Percentiles rank a stretch among this genome's conserved stretches.
phyloP scores from a whole-genome alignment of 1,284 basidiomycete genomes.

The Cutaneotrichosporon sp. region DNA sequence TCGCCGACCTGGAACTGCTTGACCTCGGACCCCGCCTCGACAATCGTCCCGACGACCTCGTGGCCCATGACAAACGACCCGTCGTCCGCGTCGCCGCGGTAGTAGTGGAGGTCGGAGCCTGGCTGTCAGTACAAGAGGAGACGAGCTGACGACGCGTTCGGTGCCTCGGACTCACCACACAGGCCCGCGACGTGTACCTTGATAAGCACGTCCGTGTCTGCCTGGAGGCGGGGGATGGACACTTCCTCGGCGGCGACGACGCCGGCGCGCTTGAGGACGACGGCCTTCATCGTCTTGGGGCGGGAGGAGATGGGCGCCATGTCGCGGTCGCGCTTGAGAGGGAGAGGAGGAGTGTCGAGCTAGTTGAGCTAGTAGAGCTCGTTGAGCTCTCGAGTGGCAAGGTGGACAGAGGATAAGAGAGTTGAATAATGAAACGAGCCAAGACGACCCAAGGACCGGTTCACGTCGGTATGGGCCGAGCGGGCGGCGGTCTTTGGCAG shows the following conservation, averaged over 20 bases:
- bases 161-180: slow-evolving; percentile 37
- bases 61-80: slow-evolving; percentile 61
- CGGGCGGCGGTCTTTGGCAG: no score
- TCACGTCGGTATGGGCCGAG: background rate
- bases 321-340: background rate
- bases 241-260: slow-evolving; percentile 37
- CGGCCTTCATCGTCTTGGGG: slow-evolving; percentile 39
- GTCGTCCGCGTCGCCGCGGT: slow-evolving; percentile 62
- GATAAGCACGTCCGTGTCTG: slow-evolving; percentile 43
- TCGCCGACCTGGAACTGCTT: slow-evolving; percentile 70
- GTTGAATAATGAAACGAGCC: background rate
- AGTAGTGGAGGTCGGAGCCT: slow-evolving; percentile 80
- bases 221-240: slow-evolving; percentile 35
- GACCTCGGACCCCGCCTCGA: slow-evolving; percentile 70
- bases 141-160: background rate
- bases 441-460: background rate
- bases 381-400: background rate
- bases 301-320: background rate
- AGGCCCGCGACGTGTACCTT: slow-evolving; percentile 43
- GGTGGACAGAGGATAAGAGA: background rate
- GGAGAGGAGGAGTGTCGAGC: background rate
- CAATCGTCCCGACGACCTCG: slow-evolving; percentile 78
- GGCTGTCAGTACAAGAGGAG: background rate
- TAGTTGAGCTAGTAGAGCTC: no score
- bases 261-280: slow-evolving; percentile 36